Evolutionary conservation across 2,329 filamentous ascomycete genomes (phyloP), one percentile per base, ranked within the genome.

Genomic region (Monilinia laxa): DNA sequence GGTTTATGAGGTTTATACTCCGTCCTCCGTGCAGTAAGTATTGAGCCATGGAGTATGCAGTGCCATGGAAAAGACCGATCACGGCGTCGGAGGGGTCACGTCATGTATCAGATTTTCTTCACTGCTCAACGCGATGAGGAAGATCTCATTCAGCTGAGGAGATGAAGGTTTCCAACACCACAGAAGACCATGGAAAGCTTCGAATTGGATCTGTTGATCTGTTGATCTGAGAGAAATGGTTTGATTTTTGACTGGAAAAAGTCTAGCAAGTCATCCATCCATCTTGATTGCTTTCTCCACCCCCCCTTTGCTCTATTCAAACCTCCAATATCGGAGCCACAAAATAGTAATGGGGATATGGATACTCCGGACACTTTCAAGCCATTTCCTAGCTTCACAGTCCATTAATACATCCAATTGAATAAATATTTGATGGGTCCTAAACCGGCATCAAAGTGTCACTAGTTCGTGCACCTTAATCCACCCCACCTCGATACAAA

Each of bases 401-500:
- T 42, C 9, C 4, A n/a, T 31, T 45, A 55, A 9, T 35, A 35
- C 35, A 52, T 55, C 31, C 40, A 23, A 31, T 54, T 23, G 42
- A 28, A 28, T n/a, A n/a, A 59, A 49, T 49, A 35, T 49, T 51
- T 28, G 16, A 60, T 60, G 57, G 57, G 57, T 51, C 57, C 45
- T 60, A 12, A 35, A 38, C 45, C 57, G 45, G 57, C 57, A 51
- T 25, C 57, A 60, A 49, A 35, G 57, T 60, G 20, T 60, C 18
- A 51, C 60, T 63, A 63, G 60, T 42, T 54, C 49, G 11, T 54
- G 7, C 9, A 40, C 25, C n/a, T 25, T 14, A 28, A 49, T 58
- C 31, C 53, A 58, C 55, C 47, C 64, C 55, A 53, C 64, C 47
- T 47, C 45, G 55, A 65, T 65, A 65, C 64, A 60, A 60, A 65